Evolutionary conservation across 768 basidiomycete genomes (phyloP).

Genomic region (Hemileccinum impolitum): DNA sequence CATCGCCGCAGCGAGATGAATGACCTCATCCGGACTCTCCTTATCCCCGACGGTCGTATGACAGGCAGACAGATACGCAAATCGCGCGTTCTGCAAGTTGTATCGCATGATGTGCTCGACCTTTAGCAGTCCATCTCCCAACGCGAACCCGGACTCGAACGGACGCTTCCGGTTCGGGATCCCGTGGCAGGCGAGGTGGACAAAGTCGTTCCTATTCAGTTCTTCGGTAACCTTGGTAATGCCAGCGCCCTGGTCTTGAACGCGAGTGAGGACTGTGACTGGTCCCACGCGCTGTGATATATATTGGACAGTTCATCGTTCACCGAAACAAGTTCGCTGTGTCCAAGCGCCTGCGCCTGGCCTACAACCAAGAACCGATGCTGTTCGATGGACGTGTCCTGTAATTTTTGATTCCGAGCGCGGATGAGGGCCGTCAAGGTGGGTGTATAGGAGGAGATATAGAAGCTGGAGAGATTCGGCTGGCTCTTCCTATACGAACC

Average conservation of each 20-base stretch:
- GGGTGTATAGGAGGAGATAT: background rate
- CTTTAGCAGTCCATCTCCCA: constrained; percentile 3
- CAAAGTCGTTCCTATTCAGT: background rate
- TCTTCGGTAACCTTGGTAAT: background rate
- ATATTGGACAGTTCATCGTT: background rate
- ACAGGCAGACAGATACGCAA: constrained; percentile 26
- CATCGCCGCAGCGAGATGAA: constrained; percentile 10
- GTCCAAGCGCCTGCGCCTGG: background rate
- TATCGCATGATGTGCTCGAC: constrained; percentile 6
- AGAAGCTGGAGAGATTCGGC: background rate
- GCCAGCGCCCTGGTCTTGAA: background rate
- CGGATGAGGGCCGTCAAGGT: background rate
- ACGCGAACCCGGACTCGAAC: constrained; percentile 16
- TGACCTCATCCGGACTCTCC: constrained; percentile 20
- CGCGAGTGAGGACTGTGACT: background rate
- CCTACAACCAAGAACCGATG: constrained; percentile 3
- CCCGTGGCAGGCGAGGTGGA: constrained; percentile 22
- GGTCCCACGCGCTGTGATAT: background rate
- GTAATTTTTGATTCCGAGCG: background rate
- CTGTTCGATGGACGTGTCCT: background rate
- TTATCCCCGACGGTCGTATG: constrained; percentile 23
- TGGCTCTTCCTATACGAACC: background rate
- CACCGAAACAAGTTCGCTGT: constrained; percentile 2
- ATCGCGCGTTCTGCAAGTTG: constrained; percentile 2
- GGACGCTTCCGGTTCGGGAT: constrained; percentile 6